These are phyloP conservation scores for Trichophyton equinum DNA, from an alignment of 2,329 filamentous ascomycete species.

Conservation along the genomic window DNA sequence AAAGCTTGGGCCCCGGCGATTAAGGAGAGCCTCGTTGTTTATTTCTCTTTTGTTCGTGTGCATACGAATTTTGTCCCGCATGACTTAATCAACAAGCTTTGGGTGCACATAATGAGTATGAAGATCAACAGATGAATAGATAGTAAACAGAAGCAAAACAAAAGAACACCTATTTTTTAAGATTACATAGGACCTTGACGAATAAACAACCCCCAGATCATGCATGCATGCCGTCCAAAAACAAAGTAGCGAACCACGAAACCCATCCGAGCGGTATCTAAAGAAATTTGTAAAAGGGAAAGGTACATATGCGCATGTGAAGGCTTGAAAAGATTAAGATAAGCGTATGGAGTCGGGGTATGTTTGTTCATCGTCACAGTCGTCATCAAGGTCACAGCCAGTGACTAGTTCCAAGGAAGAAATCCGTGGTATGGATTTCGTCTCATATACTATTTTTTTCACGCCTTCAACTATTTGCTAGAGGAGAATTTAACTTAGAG, in stretches of 20 bases:
- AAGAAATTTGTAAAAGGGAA: conserved; percentile 7
- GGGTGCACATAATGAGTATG: background rate
- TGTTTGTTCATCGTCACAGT: background rate
- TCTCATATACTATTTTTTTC: background rate
- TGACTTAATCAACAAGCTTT: background rate
- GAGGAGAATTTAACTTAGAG: conserved; percentile 5
- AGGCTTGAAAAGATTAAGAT: conserved; percentile 2
- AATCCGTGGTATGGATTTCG: background rate
- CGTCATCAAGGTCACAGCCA: background rate
- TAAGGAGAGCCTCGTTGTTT: too few relatives aligned
- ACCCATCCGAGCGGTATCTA: conserved; percentile 9
- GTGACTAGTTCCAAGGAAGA: background rate
- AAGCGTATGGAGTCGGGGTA: background rate
- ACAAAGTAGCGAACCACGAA: conserved; percentile 8
- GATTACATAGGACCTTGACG: conserved; percentile 8
- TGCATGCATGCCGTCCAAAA: conserved; percentile 14
- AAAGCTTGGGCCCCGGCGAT: too few relatives aligned
- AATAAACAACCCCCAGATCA: conserved; percentile 13
- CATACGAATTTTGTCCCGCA: background rate
- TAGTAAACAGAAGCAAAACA: background rate
- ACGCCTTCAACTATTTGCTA: background rate
- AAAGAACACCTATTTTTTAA: conserved; percentile 5
- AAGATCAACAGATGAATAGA: background rate
- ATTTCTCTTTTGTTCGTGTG: too few relatives aligned
- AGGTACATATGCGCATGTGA: conserved; percentile 6